A percentile compares a stretch with the other conserved stretches of the same genome.
Evolutionary conservation across 148 eudicot genomes (phyloP).

Genomic region (Vaccinium corymbosum): DNA sequence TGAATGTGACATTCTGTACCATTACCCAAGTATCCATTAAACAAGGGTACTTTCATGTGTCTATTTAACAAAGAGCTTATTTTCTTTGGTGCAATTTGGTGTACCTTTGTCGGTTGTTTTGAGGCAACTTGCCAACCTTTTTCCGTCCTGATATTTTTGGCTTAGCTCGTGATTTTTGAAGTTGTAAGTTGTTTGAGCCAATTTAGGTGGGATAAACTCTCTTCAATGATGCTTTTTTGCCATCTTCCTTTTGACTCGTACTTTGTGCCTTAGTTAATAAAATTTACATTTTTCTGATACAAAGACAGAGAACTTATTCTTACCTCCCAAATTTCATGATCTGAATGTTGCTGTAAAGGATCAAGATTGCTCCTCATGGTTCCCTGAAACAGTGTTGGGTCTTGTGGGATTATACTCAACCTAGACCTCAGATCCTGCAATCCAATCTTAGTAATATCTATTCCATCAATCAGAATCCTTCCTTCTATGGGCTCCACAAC

Average conservation of each 20-base stretch:
- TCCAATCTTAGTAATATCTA: constrained; percentile 65
- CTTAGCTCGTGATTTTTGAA: no score
- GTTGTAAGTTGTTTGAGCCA: no score
- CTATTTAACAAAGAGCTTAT: background rate
- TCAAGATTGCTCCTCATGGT: constrained; percentile 78
- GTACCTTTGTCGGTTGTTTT: no score
- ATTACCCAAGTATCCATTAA: background rate
- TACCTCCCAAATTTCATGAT: constrained; percentile 87
- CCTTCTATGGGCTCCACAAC: constrained; percentile 79
- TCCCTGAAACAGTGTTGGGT: constrained; percentile 86
- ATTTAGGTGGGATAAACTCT: no score
- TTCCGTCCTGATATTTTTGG: no score
- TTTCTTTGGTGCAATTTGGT: no score
- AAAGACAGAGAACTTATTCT: background rate
- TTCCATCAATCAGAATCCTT: constrained; percentile 65
- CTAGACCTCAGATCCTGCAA: constrained; percentile 76
- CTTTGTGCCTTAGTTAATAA: no score
- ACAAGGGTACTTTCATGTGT: background rate
- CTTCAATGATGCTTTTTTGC: no score
- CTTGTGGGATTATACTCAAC: constrained; percentile 91
- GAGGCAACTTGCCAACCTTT: no score
- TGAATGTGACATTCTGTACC: background rate
- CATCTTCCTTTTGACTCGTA: no score
- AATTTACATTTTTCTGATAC: background rate
- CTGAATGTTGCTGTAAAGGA: constrained; percentile 62